A percentile compares a stretch with the other conserved stretches of the same genome.
Evolutionary conservation across 75 land plant species (phyloP).

Genomic region (Pinus tabuliformis): DNA sequence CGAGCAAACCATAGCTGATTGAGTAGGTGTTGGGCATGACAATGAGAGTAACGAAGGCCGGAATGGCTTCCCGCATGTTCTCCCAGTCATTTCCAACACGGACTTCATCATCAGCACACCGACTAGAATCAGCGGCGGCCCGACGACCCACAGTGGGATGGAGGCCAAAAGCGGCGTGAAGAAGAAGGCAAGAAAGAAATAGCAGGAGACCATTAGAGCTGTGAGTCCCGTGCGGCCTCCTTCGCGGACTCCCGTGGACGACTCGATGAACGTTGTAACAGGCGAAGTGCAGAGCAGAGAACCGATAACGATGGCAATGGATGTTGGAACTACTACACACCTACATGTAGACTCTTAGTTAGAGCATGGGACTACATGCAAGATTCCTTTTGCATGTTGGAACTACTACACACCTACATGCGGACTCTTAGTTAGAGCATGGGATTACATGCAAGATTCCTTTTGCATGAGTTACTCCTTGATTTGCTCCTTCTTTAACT

Average conservation of each 20-base stretch:
- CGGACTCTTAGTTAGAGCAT: too few relatives aligned
- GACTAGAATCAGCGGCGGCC: conserved; percentile 36
- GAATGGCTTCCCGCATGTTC: conserved; percentile 58
- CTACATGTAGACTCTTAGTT: too few relatives aligned
- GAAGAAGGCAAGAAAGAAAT: conserved; percentile 26
- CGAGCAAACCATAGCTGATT: conserved; percentile 71
- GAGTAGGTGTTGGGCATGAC: conserved; percentile 79
- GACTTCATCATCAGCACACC: conserved; percentile 85
- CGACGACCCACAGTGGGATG: conserved; percentile 44
- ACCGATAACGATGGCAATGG: conserved; percentile 17
- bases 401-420: too few relatives aligned
- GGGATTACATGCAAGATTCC: too few relatives aligned
- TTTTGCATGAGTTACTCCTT: too few relatives aligned
- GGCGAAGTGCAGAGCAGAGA: conserved; percentile 30
- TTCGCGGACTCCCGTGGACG: conserved; percentile 26
- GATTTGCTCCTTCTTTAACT: too few relatives aligned
- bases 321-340: conserved; percentile 53
- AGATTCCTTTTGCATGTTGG: too few relatives aligned
- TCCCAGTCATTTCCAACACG: conserved; percentile 68
- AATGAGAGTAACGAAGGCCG: conserved; percentile 71
- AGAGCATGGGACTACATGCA: conserved; percentile 60
- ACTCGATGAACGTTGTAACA: conserved; percentile 34
- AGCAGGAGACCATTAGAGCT: conserved; percentile 16
- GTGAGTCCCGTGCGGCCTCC: conserved; percentile 32
- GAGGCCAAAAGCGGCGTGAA: conserved; percentile 36